Evolutionary conservation across 306 rosid genomes (phyloP).

Genomic region (Pachyrhizus erosus): DNA sequence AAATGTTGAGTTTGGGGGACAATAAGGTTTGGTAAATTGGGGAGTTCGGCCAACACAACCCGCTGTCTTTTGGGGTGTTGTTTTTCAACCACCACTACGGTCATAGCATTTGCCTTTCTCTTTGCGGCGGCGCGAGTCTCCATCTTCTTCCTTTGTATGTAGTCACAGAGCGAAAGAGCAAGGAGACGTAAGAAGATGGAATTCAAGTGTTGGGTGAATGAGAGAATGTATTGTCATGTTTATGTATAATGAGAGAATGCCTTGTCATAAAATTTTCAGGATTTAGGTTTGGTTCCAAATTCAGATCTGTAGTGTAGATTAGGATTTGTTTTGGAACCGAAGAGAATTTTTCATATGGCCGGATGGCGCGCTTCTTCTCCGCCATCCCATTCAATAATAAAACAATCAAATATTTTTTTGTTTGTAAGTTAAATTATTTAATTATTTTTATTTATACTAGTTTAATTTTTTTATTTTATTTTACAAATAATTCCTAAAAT

Average conservation of each 20-base stretch:
- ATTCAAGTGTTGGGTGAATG: neutral
- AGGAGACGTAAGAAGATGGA: neutral
- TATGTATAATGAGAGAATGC: neutral
- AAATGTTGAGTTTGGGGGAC: neutral
- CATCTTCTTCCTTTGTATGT: neutral
- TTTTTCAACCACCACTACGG: neutral
- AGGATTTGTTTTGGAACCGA: neutral
- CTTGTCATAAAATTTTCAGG: neutral
- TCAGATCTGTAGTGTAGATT: neutral
- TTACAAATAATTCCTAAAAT: too few relatives aligned
- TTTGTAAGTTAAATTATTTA: too few relatives aligned
- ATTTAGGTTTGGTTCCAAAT: neutral
- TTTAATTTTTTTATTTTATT: neutral
- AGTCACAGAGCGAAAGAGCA: neutral
- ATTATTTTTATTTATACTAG: too few relatives aligned
- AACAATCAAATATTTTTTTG: neutral
- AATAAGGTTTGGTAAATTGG: conserved; percentile 48
- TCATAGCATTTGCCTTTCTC: conserved; percentile 50
- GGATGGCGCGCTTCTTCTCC: neutral
- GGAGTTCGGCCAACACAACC: conserved; percentile 63
- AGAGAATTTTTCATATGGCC: neutral
- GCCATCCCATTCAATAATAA: neutral
- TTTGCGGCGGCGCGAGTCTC: conserved; percentile 5
- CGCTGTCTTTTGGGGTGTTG: conserved; percentile 53
- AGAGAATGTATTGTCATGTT: neutral